Evolutionary conservation across 129 eudicot genomes (phyloP).

Genomic region (Silybum marianum): DNA sequence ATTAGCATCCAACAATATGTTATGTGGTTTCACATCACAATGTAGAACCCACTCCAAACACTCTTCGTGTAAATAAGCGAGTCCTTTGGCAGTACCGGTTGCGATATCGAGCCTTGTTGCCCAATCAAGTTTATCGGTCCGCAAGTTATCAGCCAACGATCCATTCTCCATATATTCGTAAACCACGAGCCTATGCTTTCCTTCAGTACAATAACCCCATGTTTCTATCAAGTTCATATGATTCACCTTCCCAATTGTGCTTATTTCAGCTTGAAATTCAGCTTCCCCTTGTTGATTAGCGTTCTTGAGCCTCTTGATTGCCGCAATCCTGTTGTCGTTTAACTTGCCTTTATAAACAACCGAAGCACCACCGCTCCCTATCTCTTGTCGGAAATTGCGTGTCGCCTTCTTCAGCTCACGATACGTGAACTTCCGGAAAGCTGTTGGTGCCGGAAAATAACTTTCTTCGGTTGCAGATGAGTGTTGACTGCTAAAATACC

Average conservation of each 20-base stretch:
- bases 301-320: slow-evolving; percentile 32
- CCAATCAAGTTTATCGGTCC: slow-evolving; percentile 21
- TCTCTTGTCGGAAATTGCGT: slow-evolving; percentile 35
- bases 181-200: slow-evolving; percentile 30
- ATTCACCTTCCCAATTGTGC: slow-evolving; percentile 36
- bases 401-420: slow-evolving; percentile 13
- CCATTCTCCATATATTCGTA: slow-evolving; percentile 38
- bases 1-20: slow-evolving; percentile 30
- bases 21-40: slow-evolving; percentile 36
- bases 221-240: slow-evolving; percentile 37
- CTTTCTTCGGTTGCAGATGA: not conserved
- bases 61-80: slow-evolving; percentile 30
- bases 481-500: not conserved
- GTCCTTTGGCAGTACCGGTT: slow-evolving; percentile 21
- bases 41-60: slow-evolving; percentile 31
- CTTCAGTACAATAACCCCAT: slow-evolving; percentile 36
- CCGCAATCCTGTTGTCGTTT: slow-evolving; percentile 37
- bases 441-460: not conserved
- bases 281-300: slow-evolving; percentile 20
- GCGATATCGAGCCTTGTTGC: slow-evolving; percentile 17
- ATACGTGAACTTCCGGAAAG: not conserved
- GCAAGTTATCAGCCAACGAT: slow-evolving; percentile 24
- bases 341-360: slow-evolving; percentile 37
- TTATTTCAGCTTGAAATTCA: slow-evolving; percentile 40
- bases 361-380: slow-evolving; percentile 46